Percentiles rank a stretch among this genome's conserved stretches.
phyloP scores from a whole-genome alignment of 352 stramenopile species.

The Phytophthora pinifolia region DNA sequence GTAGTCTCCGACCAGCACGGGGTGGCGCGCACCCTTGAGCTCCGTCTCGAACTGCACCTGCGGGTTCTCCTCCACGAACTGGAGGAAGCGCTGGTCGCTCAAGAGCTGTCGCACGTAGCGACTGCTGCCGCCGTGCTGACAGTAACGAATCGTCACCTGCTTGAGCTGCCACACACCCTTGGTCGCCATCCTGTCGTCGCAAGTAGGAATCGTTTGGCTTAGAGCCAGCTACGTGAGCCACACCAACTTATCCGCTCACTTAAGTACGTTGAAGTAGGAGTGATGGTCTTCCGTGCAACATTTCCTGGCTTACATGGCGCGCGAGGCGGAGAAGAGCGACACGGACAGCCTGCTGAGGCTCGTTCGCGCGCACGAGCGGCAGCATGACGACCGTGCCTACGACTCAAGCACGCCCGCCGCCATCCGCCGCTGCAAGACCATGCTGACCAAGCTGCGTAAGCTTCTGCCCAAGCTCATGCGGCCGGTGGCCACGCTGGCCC shows the following conservation, averaged over 20 bases:
- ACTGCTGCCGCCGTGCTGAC: slow-evolving; percentile 77
- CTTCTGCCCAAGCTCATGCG: slow-evolving; percentile 72
- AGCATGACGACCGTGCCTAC: slow-evolving; percentile 48
- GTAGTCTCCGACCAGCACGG: slow-evolving; percentile 84
- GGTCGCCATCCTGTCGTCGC: slow-evolving; percentile 53
- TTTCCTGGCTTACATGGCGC: slow-evolving; percentile 7
- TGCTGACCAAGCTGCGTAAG: slow-evolving; percentile 70
- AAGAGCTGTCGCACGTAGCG: slow-evolving; percentile 76
- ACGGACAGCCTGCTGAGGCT: slow-evolving; percentile 45
- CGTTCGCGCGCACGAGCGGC: slow-evolving; percentile 44
- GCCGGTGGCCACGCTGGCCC: slow-evolving; percentile 38
- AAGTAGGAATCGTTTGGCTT: slow-evolving; percentile 21
- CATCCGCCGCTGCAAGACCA: slow-evolving; percentile 60
- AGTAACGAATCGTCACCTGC: slow-evolving; percentile 83
- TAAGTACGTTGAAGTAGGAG: slow-evolving; percentile 24
- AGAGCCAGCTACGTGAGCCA: slow-evolving; percentile 11
- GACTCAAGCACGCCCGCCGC: slow-evolving; percentile 33
- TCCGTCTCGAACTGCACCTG: slow-evolving; percentile 85
- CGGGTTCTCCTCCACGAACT: slow-evolving; percentile 87
- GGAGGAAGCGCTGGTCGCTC: slow-evolving; percentile 70
- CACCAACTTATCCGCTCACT: slow-evolving; percentile 1
- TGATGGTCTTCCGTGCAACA: slow-evolving; percentile 15
- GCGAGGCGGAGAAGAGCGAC: slow-evolving; percentile 49
- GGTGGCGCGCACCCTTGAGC: slow-evolving; percentile 82
- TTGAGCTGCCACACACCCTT: slow-evolving; percentile 80